A percentile compares a stretch with the other conserved stretches of the same genome.
Conservation (phyloP, 345 rosid genomes). For the Gossypium bickii region DNA sequence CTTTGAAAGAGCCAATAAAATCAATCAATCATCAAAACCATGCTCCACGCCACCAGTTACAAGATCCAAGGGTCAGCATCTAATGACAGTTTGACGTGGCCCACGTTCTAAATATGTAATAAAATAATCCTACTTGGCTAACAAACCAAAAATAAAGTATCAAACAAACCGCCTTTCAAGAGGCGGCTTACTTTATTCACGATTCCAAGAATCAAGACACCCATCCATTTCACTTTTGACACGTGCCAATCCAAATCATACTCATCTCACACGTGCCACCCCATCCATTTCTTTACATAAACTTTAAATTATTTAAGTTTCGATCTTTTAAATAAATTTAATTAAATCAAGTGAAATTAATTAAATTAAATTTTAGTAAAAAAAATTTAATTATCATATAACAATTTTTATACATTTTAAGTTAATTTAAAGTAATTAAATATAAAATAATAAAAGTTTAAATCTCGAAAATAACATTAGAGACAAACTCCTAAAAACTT, state of each 20-base stretch:
- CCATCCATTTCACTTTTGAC: background rate
- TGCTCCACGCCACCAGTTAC: background rate
- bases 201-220: background rate
- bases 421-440: too few species aligned
- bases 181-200: background rate
- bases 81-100: background rate
- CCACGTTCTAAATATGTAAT: background rate
- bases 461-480: too few species aligned
- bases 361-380: fast-evolving
- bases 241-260: background rate
- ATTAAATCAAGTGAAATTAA: too few species aligned
- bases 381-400: too few species aligned
- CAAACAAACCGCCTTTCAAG: conserved; percentile 1
- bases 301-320: too few species aligned
- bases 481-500: too few species aligned
- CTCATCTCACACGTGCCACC: background rate
- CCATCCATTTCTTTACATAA: background rate
- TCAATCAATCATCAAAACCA: background rate
- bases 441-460: too few species aligned
- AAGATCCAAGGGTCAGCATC: background rate
- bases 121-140: background rate
- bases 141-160: background rate
- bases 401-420: too few species aligned
- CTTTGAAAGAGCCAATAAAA: background rate
- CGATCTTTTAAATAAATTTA: too few species aligned